A percentile compares a stretch with the other conserved stretches of the same genome.
These are phyloP conservation scores for Xylogone sp. DNA, from an alignment of 2,329 filamentous ascomycete genomes.

Conservation along the genomic window DNA sequence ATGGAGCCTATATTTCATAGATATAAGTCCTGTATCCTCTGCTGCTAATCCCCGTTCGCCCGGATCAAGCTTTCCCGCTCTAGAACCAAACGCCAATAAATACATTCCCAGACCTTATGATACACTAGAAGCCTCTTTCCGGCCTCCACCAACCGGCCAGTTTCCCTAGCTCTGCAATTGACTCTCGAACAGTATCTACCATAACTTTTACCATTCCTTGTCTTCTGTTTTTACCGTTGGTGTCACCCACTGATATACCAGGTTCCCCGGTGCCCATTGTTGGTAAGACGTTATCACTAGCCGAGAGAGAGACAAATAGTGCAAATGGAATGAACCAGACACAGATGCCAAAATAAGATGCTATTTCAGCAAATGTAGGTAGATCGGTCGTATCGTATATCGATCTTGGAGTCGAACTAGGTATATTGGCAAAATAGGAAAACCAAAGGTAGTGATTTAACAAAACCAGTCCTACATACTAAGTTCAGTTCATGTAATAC, in stretches of 20 bases:
- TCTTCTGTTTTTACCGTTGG: conserved; percentile 44
- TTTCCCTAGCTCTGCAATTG: conserved; percentile 37
- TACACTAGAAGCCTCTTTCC: conserved; percentile 22
- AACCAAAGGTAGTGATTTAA: conserved; percentile 97
- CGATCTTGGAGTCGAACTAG: conserved; percentile 54
- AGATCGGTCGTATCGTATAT: conserved; percentile 61
- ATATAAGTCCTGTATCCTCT: too few species aligned
- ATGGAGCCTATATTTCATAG: too few species aligned
- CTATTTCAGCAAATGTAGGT: conserved; percentile 89
- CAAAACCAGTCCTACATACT: conserved; percentile 65
- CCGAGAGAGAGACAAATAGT: conserved; percentile 89
- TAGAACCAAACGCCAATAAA: background rate
- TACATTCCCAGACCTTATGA: conserved; percentile 2
- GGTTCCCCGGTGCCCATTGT: conserved; percentile 78
- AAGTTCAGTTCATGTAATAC: conserved; percentile 15
- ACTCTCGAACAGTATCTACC: conserved; percentile 53
- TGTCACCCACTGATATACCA: conserved; percentile 26
- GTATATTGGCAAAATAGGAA: conserved; percentile 73
- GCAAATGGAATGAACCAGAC: conserved; percentile 97
- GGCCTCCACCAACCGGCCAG: conserved; percentile 25
- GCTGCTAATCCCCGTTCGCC: background rate
- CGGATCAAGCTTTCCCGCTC: background rate
- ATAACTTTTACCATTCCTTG: conserved; percentile 65
- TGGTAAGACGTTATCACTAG: conserved; percentile 90
- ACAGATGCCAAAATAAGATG: conserved; percentile 92